Conservation (phyloP, 176 grass and related monocot genomes). For the Saccharum spontaneum region DNA sequence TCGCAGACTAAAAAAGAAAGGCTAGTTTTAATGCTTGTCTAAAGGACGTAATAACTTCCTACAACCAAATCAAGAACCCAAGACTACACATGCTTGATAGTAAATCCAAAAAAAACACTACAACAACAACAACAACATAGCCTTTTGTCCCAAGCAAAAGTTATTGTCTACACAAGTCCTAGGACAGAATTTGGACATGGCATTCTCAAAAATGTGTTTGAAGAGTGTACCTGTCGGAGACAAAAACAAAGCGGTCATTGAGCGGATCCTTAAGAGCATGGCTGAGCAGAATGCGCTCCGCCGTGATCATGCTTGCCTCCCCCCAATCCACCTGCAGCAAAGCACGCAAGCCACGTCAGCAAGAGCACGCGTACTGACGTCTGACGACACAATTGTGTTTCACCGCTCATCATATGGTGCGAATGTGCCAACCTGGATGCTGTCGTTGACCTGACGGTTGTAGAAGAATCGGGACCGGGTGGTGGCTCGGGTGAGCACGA, state of each 20-base stretch:
- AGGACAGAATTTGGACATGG: neutral
- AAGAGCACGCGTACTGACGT: neutral
- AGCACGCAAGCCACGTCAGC: neutral
- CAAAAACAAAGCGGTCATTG: slow-evolving; percentile 88
- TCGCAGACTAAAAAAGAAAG: neutral
- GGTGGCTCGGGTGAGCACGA: slow-evolving; percentile 77
- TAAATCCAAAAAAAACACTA: neutral
- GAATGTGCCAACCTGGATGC: slow-evolving; percentile 61
- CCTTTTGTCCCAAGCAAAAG: no score
- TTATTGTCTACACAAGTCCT: neutral
- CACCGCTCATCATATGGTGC: neutral
- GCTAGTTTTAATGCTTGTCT: neutral
- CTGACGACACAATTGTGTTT: neutral
- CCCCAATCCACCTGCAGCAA: slow-evolving; percentile 90
- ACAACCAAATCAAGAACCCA: neutral
- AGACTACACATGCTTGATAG: neutral
- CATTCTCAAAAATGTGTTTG: neutral
- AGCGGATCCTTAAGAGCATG: slow-evolving; percentile 79
- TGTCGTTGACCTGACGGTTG: slow-evolving; percentile 90
- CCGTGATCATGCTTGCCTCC: slow-evolving; percentile 91
- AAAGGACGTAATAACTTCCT: neutral
- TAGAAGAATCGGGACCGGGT: slow-evolving; percentile 81
- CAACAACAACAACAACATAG: no score
- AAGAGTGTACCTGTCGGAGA: slow-evolving; percentile 78
- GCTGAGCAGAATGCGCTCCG: slow-evolving; percentile 79